These are phyloP conservation scores for Cyberlindnera bimundalis DNA, from an alignment of 805 yeast species.

Conservation along the genomic window DNA sequence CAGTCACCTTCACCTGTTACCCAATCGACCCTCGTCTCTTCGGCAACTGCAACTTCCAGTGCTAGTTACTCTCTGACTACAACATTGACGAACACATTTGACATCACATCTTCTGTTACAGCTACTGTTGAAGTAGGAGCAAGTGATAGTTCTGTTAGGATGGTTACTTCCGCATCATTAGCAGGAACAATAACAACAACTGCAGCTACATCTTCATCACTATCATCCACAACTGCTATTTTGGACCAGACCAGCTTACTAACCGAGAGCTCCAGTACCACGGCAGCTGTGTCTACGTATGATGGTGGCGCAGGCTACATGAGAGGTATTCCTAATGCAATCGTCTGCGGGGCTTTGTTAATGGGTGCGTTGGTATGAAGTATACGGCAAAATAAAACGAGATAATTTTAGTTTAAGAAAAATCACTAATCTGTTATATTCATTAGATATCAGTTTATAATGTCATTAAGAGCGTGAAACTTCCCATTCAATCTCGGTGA, in stretches of 20 bases:
- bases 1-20: too few relatives aligned
- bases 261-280: not conserved
- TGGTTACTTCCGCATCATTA: not conserved
- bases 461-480: conserved; percentile 38
- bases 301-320: conserved; percentile 7
- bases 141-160: not conserved
- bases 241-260: not conserved
- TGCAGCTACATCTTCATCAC: too few relatives aligned
- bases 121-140: conserved; percentile 2
- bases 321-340: not conserved
- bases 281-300: conserved; percentile 9
- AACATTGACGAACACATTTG: conserved; percentile 4
- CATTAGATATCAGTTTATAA: too few relatives aligned
- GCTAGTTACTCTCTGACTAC: not conserved
- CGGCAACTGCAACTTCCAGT: not conserved
- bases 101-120: conserved; percentile 16
- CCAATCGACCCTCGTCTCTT: too few relatives aligned
- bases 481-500: conserved; percentile 70
- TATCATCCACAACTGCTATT: not conserved
- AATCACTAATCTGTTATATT: not conserved
- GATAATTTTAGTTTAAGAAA: too few relatives aligned
- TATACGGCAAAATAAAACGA: not conserved
- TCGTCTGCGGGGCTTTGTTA: not conserved
- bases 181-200: not conserved
- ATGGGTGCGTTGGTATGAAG: not conserved